Evolutionary conservation across 768 basidiomycete species (phyloP), one percentile per base, ranked within the genome.

Genomic region (Tubosaeta brunneosetosa): DNA sequence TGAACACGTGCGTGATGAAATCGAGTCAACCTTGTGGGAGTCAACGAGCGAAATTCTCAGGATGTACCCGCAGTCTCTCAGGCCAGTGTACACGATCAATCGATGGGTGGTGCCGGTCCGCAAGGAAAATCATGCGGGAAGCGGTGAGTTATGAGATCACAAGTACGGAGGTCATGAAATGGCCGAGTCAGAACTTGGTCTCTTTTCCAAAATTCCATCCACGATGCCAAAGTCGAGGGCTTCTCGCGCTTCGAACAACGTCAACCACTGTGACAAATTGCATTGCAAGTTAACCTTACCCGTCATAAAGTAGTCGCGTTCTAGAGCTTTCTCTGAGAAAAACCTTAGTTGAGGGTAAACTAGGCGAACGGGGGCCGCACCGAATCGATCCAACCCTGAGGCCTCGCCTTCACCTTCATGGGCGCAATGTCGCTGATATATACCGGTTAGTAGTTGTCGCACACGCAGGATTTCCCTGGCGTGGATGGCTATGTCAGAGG

Each of bases 231-330:
- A 97, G 33, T 84, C 79, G 57, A 91, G 74, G 12, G 93, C 92
- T 77, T 95, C 90, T 66, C 86, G 83, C 5, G 94, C 91, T 84
- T 69, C 58, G 55, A 57, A 53, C 47, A 66, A 57, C 59, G 63
- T 61, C 53, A 60, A 47, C 56, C 29, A 29, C 61, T 59, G 45
- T 58, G 59, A 56, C 26, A 55, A 44, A 60, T 56, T 47, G 40
- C 42, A 55, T 49, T 37, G 56, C 44, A 44, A 51, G 6, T 37
- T 29, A 47, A 19, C 51, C 68, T 57, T 57, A 85, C 88, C 86
- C 54, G 93, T 95, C 90, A 97, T 88, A 70, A 92, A 97, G 71
- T 94, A 94, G 71, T 97, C 94, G 55, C 94, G 80, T 73, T 97
- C 94, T 58, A 97, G 73, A 36, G 94, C 93, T 54, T 75, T 86